These are phyloP conservation scores for Termitomyces sp. DNA, from an alignment of 768 basidiomycete genomes.

Conservation along the genomic window DNA sequence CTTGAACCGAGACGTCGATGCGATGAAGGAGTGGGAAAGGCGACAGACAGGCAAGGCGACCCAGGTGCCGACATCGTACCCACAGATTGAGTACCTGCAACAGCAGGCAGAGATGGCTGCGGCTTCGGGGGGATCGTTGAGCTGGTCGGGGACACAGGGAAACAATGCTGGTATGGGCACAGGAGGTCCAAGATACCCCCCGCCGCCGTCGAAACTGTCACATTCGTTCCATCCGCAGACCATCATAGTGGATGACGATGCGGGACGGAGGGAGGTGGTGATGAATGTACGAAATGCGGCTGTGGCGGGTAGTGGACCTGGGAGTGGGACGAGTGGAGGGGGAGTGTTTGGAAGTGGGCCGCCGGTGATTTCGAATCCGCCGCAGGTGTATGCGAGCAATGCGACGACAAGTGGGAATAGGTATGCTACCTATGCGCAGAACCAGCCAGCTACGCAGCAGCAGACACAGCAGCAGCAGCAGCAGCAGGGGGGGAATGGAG, in stretches of 20 bases:
- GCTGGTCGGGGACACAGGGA: conserved; percentile 36
- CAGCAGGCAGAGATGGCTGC: conserved; percentile 88
- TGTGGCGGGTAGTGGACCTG: conserved; percentile 27
- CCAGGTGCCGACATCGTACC: conserved; percentile 70
- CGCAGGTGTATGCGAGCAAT: conserved; percentile 63
- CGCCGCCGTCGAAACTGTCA: conserved; percentile 61
- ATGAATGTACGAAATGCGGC: conserved; percentile 71
- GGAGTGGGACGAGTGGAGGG: conserved; percentile 29
- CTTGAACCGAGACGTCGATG: conserved; percentile 83
- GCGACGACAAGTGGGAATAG: conserved; percentile 54
- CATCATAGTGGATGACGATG: conserved; percentile 64
- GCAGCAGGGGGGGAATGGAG: conserved; percentile 20
- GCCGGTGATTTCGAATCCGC: conserved; percentile 67
- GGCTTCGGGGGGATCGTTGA: conserved; percentile 57
- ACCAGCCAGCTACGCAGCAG: conserved; percentile 26
- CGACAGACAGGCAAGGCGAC: conserved; percentile 71
- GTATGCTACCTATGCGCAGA: conserved; percentile 53
- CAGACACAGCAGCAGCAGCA: conserved; percentile 25
- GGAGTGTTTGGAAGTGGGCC: conserved; percentile 39
- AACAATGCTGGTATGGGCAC: conserved; percentile 19
- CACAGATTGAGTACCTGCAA: conserved; percentile 87
- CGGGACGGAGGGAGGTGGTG: conserved; percentile 57
- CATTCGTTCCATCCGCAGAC: conserved; percentile 66
- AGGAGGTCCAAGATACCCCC: conserved; percentile 46
- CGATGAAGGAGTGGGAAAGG: conserved; percentile 94